These are phyloP conservation scores for Scheffersomyces titani DNA, from an alignment of 1,139 yeast genomes.

Conservation along the genomic window DNA sequence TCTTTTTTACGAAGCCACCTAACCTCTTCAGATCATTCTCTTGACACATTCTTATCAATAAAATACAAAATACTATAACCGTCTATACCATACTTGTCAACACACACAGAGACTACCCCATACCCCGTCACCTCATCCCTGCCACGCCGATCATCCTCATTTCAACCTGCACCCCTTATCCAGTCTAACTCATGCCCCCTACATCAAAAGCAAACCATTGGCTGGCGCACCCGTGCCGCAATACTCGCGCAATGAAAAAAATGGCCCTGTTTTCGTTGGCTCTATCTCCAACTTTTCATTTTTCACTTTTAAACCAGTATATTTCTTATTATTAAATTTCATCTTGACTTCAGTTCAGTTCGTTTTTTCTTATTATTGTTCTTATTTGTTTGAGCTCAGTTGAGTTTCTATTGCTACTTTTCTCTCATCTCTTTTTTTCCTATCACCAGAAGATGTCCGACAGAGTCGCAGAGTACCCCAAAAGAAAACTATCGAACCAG, in stretches of 20 bases:
- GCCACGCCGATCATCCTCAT: too few relatives aligned
- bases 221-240: background rate
- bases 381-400: background rate
- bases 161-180: background rate
- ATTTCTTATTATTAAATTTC: too few relatives aligned
- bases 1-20: too few relatives aligned
- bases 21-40: too few relatives aligned
- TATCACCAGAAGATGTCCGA: background rate
- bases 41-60: too few relatives aligned
- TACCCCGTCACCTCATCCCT: too few relatives aligned
- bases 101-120: too few relatives aligned
- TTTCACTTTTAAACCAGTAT: background rate
- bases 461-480: conserved; percentile 15
- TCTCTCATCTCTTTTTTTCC: background rate
- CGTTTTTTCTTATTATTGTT: background rate
- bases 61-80: too few relatives aligned
- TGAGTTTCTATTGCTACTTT: background rate
- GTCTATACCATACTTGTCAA: background rate
- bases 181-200: background rate
- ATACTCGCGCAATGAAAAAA: background rate
- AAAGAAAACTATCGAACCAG: conserved; percentile 26
- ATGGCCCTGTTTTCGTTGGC: background rate
- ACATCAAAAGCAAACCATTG: background rate
- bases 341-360: background rate
- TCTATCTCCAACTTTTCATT: background rate